A percentile compares a stretch with the other conserved stretches of the same genome.
Evolutionary conservation across 768 basidiomycete genomes (phyloP).

Genomic region (Lactarius vividus): DNA sequence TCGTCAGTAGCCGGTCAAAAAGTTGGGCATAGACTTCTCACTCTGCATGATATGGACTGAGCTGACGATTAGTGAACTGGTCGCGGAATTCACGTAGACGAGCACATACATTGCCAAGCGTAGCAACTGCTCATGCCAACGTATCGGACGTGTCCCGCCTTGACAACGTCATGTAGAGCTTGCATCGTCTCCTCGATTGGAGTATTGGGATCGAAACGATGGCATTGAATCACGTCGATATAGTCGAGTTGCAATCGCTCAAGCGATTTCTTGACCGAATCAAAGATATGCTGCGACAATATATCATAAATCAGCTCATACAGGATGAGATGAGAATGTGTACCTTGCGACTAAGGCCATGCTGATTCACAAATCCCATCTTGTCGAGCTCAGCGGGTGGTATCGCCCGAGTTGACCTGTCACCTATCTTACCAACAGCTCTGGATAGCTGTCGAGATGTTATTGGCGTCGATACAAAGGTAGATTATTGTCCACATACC

Average conservation of each 20-base stretch:
- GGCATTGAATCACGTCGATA: conserved; percentile 67
- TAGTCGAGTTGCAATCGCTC: conserved; percentile 74
- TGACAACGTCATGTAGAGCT: conserved; percentile 41
- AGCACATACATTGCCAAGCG: conserved; percentile 33
- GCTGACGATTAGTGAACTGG: conserved; percentile 15
- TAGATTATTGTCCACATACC: conserved; percentile 20
- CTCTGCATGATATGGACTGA: conserved; percentile 26
- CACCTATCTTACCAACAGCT: conserved; percentile 5
- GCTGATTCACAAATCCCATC: conserved; percentile 39
- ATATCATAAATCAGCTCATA: background rate
- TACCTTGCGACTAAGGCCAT: conserved; percentile 39
- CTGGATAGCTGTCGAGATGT: conserved; percentile 1
- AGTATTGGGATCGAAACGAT: conserved; percentile 38
- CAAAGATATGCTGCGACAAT: conserved; percentile 61
- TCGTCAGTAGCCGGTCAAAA: conserved; percentile 15
- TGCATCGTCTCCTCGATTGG: conserved; percentile 34
- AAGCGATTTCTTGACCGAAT: conserved; percentile 57
- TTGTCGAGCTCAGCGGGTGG: conserved; percentile 25
- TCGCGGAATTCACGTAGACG: background rate
- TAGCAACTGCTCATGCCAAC: conserved; percentile 34
- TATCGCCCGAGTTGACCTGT: background rate
- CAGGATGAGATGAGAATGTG: background rate
- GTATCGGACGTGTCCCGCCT: conserved; percentile 39
- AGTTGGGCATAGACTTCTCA: conserved; percentile 3
- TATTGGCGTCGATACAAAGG: background rate